phyloP scores from a whole-genome alignment of 441 rosid species.

The Erodium moschatum region DNA sequence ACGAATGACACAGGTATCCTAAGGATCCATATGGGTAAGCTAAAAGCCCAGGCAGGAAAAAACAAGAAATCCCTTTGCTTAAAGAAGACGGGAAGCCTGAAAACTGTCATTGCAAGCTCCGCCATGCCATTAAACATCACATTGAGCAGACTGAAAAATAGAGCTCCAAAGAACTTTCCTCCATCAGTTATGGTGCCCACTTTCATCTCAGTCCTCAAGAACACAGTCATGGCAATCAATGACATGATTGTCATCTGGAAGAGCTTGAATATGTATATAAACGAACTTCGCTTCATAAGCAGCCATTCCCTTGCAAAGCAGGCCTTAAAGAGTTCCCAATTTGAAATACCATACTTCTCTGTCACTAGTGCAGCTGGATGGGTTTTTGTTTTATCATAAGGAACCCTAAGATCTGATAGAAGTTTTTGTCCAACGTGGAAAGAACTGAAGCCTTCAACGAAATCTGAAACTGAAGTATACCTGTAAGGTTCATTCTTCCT shows the following conservation, averaged over 20 bases:
- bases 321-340: conserved; percentile 52
- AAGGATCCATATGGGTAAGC: conserved; percentile 53
- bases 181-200: conserved; percentile 32
- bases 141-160: conserved; percentile 54
- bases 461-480: conserved; percentile 37
- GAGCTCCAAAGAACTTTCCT: conserved; percentile 47
- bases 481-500: conserved; percentile 36
- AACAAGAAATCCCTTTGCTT: conserved; percentile 60
- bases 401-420: conserved; percentile 34
- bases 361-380: conserved; percentile 62
- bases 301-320: conserved; percentile 61
- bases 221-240: conserved; percentile 46
- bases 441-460: conserved; percentile 35
- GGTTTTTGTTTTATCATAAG: conserved; percentile 40
- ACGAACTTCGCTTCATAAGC: conserved; percentile 53
- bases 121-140: conserved; percentile 72
- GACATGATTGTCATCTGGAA: conserved; percentile 49
- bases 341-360: conserved; percentile 51
- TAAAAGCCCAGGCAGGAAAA: conserved; percentile 68
- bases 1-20: conserved; percentile 53
- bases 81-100: conserved; percentile 55
- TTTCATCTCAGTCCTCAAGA: conserved; percentile 42
- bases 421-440: conserved; percentile 40
- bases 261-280: conserved; percentile 54
- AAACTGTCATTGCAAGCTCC: conserved; percentile 52